Base-by-base conservation (phyloP, 495 filamentous ascomycete genomes). In the Stereocaulon alpinum region DNA sequence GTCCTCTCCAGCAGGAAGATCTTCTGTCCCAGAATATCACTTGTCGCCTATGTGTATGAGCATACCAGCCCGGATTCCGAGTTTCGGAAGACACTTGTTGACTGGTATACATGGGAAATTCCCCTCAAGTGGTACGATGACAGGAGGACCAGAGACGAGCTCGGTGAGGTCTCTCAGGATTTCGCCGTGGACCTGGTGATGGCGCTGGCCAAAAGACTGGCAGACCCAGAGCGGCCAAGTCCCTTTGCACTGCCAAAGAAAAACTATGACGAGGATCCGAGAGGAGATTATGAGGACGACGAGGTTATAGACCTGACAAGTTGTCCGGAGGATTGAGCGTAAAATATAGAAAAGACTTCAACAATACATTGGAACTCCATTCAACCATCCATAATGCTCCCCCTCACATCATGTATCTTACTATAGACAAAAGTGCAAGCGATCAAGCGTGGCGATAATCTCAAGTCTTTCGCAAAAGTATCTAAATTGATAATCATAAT, bases 101-200 rank as follows among this genome's bases (percentile, higher is more conserved):
- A 24, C 11, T 56, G 41, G 37, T 56, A 56, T 20, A 42, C 53
- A 14, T 56, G 53, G 53, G 40, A 37, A 10, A 56, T 56, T 18
- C 40, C 37, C 5, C 34, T 56, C n/a, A 44, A 37, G 29, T 56
- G 53, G 53, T 56, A 42, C 22, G 40, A 52, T 10, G 29, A 34
- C 20, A 18, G 34, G 2, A 18, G 34, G 49, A 37, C 49, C 6
- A 27, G 49, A 34, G 49, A 52, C 15, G 49, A 32, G n/a, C 49
- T 52, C 12, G 29, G 27, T 5, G 30, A 18, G n/a, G 49, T 52
- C 14, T 34, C 49, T 18, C 27, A 37, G 4, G 49, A 52, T 6
- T 52, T 52, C n/a, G 30, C 49, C 1, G 49, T 52, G 14, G 49
- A 52, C 34, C 6, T 52, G 34, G 49, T 29, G 6, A 32, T 52